Base-by-base conservation (phyloP, 345 rosid genomes). In the Rhodamnia argentea region DNA sequence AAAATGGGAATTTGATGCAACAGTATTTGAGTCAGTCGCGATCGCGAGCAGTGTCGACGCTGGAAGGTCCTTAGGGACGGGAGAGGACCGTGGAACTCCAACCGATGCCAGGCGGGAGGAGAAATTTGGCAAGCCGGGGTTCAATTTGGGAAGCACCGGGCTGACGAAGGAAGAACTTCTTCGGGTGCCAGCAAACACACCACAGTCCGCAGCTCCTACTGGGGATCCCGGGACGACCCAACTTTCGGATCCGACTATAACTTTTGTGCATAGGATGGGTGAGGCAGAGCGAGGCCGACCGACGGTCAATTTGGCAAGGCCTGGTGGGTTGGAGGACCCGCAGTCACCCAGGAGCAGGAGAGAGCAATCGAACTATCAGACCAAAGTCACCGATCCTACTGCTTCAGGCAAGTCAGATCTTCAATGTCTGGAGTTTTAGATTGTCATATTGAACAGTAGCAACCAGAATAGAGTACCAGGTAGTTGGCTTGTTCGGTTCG, bases 311-410 rank as follows among this genome's bases (percentile, higher is more conserved):
- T 18, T 90, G 29, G 92, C 87, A n/a, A 83, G 84, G 32, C 91
- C 94, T 11, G 85, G 32, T 70, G 88, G 90, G 50, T 84, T 92
- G 90, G 92, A 92, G 85, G 98, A 95, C 85, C 90, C 93, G 6
- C 91, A 86, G 62, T 93, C 91, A 62, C 96, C 92, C 2, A 88
- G 91, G 47, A 87, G 86, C 70, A 55, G 57, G 26, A 87, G 56
- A 50, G 82, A 86, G 85, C 90, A 91, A 50, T 86, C 96, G 9
- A 96, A 93, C 88, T 92, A 92, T 87, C 92, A 92, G 88, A 84
- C 94, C 37, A 94, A 96, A 85, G 94, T 88, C 85, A 58, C 90
- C 0, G 97, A 91, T 87, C 93, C 95, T 15, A 88, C 90, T 0
- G 87, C 85, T 32, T 2, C 89, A 60, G 96, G 98, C 91, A 88